Base-by-base conservation (phyloP, 164 flowering plant genomes). In the Liriodendron chinense region DNA sequence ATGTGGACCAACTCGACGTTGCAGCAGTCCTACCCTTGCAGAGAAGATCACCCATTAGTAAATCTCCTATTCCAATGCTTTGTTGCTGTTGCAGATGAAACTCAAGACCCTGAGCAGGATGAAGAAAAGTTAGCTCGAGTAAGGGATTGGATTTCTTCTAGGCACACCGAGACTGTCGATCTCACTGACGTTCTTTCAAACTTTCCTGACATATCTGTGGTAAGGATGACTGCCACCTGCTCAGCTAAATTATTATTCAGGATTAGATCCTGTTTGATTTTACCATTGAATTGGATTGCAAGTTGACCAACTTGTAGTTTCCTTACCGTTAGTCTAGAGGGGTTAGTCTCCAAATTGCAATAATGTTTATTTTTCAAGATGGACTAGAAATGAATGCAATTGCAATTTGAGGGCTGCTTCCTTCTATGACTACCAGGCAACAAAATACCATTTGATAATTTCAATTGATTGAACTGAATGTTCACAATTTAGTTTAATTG, bases 121-220 rank as follows among this genome's bases (percentile, higher is more conserved):
- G 92, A 84, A 80, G 85, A 85, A 47, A 95, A 92, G 77, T 76
- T 87, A 71, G 72, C 78, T 25, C 85, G 90, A 23, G 82, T 95
- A 9, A 92, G 86, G 82, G 91, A 91, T 28, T 95, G 99, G 98
- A 85, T 95, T 78, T 78, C 48, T 69, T 81, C 84, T 63, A 71
- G 78, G 80, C 92, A 87, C 74, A 83, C 78, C 25, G 90, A 88
- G 67, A 84, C 80, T 47, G 67, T 93, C 72, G 94, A 89, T 74
- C 84, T 91, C 34, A 85, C 90, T 71, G 94, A 92, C 78, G 83
- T 93, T 78, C 92, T 95, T 74, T 88, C 97, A 20, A 84, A 85
- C 78, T 93, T 95, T 79, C 93, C 94, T 0, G 96, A 91, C 77
- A 89, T 93, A 78, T 92, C 95, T 65, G 80, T 85, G 90, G 98